Evolutionary conservation across 495 filamentous ascomycete genomes (phyloP), one percentile per base, ranked within the genome.

Genomic region (Tuber aestivum): DNA sequence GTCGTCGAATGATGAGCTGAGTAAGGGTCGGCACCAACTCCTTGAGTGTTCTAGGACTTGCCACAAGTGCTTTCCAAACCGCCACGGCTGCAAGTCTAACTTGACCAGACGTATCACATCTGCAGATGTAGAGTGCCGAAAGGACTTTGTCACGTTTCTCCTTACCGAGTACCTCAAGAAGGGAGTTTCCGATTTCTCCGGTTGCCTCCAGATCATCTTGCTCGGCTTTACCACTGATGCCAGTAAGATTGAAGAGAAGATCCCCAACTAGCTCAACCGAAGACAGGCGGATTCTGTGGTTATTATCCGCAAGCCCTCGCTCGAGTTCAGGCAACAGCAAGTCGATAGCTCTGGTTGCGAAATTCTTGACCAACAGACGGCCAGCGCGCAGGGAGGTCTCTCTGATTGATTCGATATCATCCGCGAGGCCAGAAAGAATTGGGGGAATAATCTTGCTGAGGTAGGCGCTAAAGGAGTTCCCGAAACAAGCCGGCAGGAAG

Each of bases 211-310:
- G 91, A 81, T 97, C 91, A 69, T 90, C 89, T 72, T 90, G 88
- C 74, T 97, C 95, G 0, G 89, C 86, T 80, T 91, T 95, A 73
- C 89, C 93, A 74, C 88, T 94, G 83, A 98, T 97, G 84, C 95
- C 95, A 41, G 96, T 97, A 73, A 99, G 90, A 83, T 97, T 99
- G 89, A 98, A 99, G 69, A 99, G 88, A 41, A 99, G 87, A 83
- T 99, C 96, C 69, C 95, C 95, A 77, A 99, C 96, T 72, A 99
- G 86, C 86, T 99, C 95, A 42, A 99, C 95, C 72, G 95, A 99
- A 84, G 94, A 97, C 79, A 99, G 90, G 84, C 95, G 90, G 80
- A 99, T 99, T 81, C 95, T 93, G 85, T 97, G 94, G 84, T 89
- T 99, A 83, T 97, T 93, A 80, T 99, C 94, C 37, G 94, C 95